phyloP scores from a whole-genome alignment of 169 alveolate species.

The Eimeria tenella region DNA sequence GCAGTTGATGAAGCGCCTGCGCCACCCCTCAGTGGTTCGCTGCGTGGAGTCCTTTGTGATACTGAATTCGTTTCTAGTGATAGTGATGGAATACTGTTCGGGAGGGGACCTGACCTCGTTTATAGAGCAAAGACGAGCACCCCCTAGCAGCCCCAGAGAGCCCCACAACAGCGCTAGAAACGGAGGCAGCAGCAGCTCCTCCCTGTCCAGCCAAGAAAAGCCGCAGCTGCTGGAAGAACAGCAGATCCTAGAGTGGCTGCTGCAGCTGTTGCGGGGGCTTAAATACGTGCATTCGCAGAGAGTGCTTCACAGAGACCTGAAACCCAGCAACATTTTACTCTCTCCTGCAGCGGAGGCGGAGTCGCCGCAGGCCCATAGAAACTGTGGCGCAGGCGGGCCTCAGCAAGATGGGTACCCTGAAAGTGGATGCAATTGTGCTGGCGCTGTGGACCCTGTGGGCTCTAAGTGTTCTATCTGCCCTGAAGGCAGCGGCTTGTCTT shows the following conservation, averaged over 20 bases:
- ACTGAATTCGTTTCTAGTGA: constrained; percentile 87
- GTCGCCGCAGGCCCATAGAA: not conserved
- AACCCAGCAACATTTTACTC: constrained; percentile 94
- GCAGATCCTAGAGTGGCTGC: constrained; percentile 86
- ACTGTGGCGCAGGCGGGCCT: too few species aligned
- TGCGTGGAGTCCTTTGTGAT: constrained; percentile 94
- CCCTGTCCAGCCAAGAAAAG: not conserved
- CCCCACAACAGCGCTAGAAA: not conserved
- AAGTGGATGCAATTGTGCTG: too few species aligned
- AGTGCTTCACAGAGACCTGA: constrained; percentile 95
- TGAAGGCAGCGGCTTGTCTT: constrained; percentile 29
- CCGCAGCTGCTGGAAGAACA: constrained; percentile 22
- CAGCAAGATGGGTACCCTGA: too few species aligned
- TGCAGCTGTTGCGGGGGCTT: constrained; percentile 91
- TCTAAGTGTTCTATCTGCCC: too few species aligned
- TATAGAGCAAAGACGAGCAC: constrained; percentile 26
- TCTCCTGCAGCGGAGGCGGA: constrained; percentile 81
- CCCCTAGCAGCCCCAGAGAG: not conserved
- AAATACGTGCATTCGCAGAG: constrained; percentile 93
- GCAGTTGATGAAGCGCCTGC: constrained; percentile 90
- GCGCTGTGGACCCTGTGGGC: too few species aligned
- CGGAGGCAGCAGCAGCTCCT: not conserved
- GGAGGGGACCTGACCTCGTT: constrained; percentile 88
- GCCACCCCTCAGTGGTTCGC: constrained; percentile 93
- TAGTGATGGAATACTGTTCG: constrained; percentile 95